Percentiles rank a stretch among this genome's conserved stretches.
Evolutionary conservation across 768 basidiomycete species (phyloP).

Genomic region (Thelephora aurantiotincta): DNA sequence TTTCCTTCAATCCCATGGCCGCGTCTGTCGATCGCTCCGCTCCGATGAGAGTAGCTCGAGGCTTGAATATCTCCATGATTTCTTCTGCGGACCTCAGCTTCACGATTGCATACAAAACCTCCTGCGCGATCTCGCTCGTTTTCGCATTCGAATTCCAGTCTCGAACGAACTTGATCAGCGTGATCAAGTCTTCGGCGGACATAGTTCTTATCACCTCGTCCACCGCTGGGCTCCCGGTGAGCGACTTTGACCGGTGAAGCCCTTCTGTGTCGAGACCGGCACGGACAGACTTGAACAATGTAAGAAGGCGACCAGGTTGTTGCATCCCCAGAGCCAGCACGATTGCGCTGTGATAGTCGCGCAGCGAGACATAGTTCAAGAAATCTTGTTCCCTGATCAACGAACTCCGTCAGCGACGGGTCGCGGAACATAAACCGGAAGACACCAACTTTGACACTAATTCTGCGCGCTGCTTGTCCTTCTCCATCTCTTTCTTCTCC

Average conservation of each 20-base stretch:
- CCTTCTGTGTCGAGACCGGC: conserved; percentile 5
- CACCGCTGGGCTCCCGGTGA: conserved; percentile 61
- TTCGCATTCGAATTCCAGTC: conserved; percentile 96
- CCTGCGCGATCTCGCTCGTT: conserved; percentile 76
- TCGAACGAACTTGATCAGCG: conserved; percentile 67
- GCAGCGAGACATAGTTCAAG: conserved; percentile 72
- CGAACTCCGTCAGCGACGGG: neutral
- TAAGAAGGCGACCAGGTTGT: conserved; percentile 78
- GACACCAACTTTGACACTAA: conserved; percentile 64
- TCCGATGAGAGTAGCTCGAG: conserved; percentile 6
- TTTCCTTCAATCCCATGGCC: conserved; percentile 38
- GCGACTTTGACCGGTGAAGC: conserved; percentile 12
- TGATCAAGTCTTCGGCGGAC: conserved; percentile 57
- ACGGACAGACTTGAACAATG: conserved; percentile 58
- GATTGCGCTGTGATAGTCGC: conserved; percentile 86
- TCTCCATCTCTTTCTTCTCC: conserved; percentile 64
- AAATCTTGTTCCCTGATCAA: conserved; percentile 90
- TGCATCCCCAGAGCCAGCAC: conserved; percentile 85
- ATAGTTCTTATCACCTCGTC: conserved; percentile 75
- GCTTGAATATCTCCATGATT: conserved; percentile 48
- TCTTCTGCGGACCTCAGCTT: conserved; percentile 67
- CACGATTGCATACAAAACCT: conserved; percentile 66
- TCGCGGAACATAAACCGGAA: neutral
- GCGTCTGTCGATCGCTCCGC: conserved; percentile 14
- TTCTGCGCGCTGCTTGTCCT: conserved; percentile 56